Evolutionary conservation across 2,329 filamentous ascomycete genomes (phyloP).

Genomic region (Alternaria ethzedia): DNA sequence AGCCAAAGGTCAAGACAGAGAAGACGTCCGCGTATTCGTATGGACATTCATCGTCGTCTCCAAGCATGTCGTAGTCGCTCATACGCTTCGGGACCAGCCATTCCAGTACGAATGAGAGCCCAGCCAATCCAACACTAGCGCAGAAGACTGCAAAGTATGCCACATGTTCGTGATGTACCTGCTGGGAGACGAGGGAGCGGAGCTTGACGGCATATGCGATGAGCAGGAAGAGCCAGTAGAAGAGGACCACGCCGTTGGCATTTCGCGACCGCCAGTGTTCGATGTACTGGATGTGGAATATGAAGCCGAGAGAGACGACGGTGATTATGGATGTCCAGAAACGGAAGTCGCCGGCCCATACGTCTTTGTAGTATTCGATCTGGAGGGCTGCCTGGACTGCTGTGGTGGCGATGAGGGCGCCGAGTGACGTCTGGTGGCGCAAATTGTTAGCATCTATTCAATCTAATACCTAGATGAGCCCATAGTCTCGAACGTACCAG

Average conservation of each 20-base stretch:
- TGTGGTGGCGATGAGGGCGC: constrained; percentile 70
- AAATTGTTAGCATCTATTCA: constrained; percentile 13
- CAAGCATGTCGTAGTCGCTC: constrained; percentile 71
- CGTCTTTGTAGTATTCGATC: constrained; percentile 69
- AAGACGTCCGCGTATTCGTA: constrained; percentile 94
- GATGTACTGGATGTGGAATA: constrained; percentile 82
- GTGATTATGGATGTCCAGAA: constrained; percentile 81
- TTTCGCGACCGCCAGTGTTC: constrained; percentile 84
- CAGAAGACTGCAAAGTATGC: constrained; percentile 81
- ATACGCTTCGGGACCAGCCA: constrained; percentile 84
- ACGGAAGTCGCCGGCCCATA: constrained; percentile 82
- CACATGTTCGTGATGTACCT: constrained; percentile 69
- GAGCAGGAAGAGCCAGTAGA: constrained; percentile 90
- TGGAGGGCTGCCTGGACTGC: constrained; percentile 77
- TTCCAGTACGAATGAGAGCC: constrained; percentile 77
- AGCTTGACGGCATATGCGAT: constrained; percentile 82
- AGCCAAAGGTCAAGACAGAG: constrained; percentile 90
- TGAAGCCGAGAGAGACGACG: constrained; percentile 72
- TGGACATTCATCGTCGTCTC: constrained; percentile 73
- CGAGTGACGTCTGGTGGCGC: constrained; percentile 64
- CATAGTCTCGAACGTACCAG: constrained; percentile 63
- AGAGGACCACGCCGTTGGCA: constrained; percentile 84
- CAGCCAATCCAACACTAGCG: constrained; percentile 71
- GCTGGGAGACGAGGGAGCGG: constrained; percentile 81
- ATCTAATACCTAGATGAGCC: not conserved